phyloP scores from a whole-genome alignment of 805 yeast genomes.

The Yamadazyma laniorum region DNA sequence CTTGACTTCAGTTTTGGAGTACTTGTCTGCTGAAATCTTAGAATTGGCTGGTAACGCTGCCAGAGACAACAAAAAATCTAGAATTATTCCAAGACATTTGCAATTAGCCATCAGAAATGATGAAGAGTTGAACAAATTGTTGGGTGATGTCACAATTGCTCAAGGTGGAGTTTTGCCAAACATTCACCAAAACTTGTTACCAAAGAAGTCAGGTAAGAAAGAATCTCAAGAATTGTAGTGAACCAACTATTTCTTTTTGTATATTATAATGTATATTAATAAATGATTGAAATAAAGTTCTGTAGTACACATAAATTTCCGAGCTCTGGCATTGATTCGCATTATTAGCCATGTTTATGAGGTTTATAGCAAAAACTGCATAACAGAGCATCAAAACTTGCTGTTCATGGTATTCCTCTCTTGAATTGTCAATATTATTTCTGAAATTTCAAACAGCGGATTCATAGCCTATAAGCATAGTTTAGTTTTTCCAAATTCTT shows the following conservation, averaged over 20 bases:
- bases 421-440: neutral
- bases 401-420: too few relatives aligned
- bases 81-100: slow-evolving; percentile 52
- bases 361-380: too few relatives aligned
- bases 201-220: slow-evolving; percentile 55
- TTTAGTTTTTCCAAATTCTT: too few relatives aligned
- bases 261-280: slow-evolving; percentile 18
- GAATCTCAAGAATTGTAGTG: slow-evolving; percentile 58
- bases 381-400: too few relatives aligned
- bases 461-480: too few relatives aligned
- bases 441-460: too few relatives aligned
- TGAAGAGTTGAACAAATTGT: slow-evolving; percentile 50
- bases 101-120: slow-evolving; percentile 53
- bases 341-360: too few relatives aligned
- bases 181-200: slow-evolving; percentile 50
- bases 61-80: slow-evolving; percentile 51
- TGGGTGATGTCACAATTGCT: slow-evolving; percentile 50
- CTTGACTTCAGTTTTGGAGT: slow-evolving; percentile 49
- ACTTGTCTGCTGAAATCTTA: slow-evolving; percentile 50
- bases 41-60: slow-evolving; percentile 55
- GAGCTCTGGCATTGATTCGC: too few relatives aligned
- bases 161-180: slow-evolving; percentile 55
- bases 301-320: too few relatives aligned
- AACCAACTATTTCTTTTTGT: slow-evolving; percentile 4
- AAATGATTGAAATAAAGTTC: slow-evolving; percentile 4